phyloP scores from a whole-genome alignment of 345 rosid species.

The Eucalyptus dawsonii region DNA sequence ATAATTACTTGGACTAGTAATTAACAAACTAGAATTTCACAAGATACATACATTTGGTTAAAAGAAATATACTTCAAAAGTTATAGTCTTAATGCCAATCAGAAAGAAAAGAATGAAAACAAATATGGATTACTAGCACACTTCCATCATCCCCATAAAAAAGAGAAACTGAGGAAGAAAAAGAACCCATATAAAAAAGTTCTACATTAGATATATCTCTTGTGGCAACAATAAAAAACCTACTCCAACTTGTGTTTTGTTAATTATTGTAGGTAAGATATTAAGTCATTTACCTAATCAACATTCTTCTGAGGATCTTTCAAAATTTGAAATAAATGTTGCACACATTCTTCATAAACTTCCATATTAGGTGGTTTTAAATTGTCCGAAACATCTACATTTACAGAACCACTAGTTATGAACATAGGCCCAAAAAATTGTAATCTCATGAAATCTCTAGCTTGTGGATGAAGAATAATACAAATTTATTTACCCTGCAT shows the following conservation, averaged over 20 bases:
- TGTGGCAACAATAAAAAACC: too few relatives aligned
- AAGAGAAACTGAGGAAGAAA: neutral
- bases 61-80: too few relatives aligned
- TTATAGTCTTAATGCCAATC: neutral
- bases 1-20: too few relatives aligned
- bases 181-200: neutral
- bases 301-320: conserved; percentile 57
- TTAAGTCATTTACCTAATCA: conserved; percentile 28
- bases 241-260: neutral
- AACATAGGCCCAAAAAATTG: conserved; percentile 74
- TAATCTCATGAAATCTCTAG: conserved; percentile 82
- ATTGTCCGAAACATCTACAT: conserved; percentile 53
- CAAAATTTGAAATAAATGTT: conserved; percentile 52
- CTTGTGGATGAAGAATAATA: neutral
- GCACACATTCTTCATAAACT: conserved; percentile 46
- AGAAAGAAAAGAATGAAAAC: too few relatives aligned
- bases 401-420: conserved; percentile 31
- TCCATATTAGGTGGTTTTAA: conserved; percentile 45
- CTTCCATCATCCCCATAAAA: neutral
- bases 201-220: too few relatives aligned
- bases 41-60: neutral
- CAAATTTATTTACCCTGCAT: too few relatives aligned
- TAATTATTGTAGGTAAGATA: neutral
- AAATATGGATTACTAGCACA: too few relatives aligned
- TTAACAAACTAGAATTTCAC: too few relatives aligned